Evolutionary conservation across 1,139 yeast species (phyloP).

Genomic region (Saccharomyces hybrid): DNA sequence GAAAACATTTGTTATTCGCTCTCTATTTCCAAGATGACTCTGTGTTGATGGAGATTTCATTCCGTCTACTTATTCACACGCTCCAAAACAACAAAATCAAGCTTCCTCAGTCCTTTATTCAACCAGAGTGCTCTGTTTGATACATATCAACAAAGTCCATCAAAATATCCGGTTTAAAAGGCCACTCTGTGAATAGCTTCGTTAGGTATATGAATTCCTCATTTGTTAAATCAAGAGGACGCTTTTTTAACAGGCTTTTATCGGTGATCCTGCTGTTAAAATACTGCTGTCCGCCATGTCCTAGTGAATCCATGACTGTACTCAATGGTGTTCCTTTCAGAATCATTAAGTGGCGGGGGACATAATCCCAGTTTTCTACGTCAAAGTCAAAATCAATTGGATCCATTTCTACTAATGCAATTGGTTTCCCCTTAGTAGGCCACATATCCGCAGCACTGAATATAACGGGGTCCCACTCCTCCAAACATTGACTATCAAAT

Average conservation of each 20-base stretch:
- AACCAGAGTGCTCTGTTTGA: slow-evolving; percentile 14
- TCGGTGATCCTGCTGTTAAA: slow-evolving; percentile 39
- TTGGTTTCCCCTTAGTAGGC: slow-evolving; percentile 9
- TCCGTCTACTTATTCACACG: background rate
- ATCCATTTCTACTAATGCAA: slow-evolving; percentile 49
- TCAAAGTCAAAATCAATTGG: slow-evolving; percentile 43
- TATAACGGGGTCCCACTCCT: slow-evolving; percentile 24
- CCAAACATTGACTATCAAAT: slow-evolving; percentile 18
- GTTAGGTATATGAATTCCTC: slow-evolving; percentile 50
- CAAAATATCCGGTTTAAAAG: slow-evolving; percentile 65
- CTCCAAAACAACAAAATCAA: background rate
- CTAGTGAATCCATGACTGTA: slow-evolving; percentile 51
- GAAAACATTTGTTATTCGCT: background rate
- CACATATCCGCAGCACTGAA: slow-evolving; percentile 16
- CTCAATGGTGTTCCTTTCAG: slow-evolving; percentile 42
- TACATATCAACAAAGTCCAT: slow-evolving; percentile 24
- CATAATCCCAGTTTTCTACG: slow-evolving; percentile 57
- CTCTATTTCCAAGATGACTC: background rate
- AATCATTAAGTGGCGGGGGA: slow-evolving; percentile 58
- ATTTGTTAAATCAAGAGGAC: slow-evolving; percentile 43
- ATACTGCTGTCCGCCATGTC: slow-evolving; percentile 76
- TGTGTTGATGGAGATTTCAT: background rate
- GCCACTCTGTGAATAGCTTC: slow-evolving; percentile 61
- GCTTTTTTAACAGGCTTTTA: slow-evolving; percentile 36
- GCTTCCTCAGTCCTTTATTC: background rate